Percentiles rank a stretch among this genome's conserved stretches.
Evolutionary conservation across 371 early-diverging fungal genomes (phyloP).

Genomic region (Nematocida parisii): DNA sequence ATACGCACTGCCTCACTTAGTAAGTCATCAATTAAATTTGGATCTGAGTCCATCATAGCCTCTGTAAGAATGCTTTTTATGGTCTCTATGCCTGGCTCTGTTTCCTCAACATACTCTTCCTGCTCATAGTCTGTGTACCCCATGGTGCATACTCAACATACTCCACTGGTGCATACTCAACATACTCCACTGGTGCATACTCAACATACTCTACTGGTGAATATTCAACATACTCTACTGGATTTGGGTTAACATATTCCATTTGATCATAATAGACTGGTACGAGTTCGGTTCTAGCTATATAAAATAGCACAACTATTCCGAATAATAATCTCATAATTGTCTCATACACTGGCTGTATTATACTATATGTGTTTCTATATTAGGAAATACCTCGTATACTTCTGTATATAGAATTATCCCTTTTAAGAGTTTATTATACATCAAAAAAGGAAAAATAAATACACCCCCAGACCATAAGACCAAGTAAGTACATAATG

Average conservation of each 20-base stretch:
- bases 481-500: not conserved
- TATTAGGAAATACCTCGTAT: not conserved
- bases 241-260: not conserved
- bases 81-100: not conserved
- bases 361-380: not conserved
- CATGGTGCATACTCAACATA: not conserved
- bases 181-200: not conserved
- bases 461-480: not conserved
- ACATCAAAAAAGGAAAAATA: conserved; percentile 18
- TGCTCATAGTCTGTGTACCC: no score
- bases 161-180: not conserved
- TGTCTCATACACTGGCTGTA: not conserved
- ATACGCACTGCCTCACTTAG: not conserved
- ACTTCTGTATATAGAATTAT: not conserved
- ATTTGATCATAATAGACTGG: not conserved
- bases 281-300: not conserved
- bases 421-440: not conserved
- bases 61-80: not conserved
- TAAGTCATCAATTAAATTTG: conserved; percentile 18
- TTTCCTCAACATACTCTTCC: not conserved
- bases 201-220: not conserved
- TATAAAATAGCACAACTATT: not conserved
- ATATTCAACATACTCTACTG: not conserved
- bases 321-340: not conserved
- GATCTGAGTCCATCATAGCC: conserved; percentile 12